Evolutionary conservation across 2,329 filamentous ascomycete species (phyloP).

Genomic region (Ceratocystis cacaofunesta): DNA sequence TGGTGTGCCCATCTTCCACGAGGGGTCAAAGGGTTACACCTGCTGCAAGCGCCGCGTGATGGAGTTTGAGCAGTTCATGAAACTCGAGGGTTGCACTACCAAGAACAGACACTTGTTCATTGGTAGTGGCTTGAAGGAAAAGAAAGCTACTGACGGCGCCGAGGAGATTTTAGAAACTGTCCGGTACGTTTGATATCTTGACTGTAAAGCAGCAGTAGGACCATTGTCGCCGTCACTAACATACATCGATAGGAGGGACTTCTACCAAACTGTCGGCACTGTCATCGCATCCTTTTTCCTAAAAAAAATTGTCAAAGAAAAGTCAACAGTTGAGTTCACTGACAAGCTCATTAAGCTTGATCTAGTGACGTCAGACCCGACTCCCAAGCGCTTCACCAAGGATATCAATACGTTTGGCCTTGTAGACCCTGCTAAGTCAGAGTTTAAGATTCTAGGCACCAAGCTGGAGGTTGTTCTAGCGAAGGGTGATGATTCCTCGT

Average conservation of each 20-base stretch:
- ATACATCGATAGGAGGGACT: conserved; percentile 46
- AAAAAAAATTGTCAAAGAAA: conserved; percentile 86
- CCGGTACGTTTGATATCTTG: conserved; percentile 36
- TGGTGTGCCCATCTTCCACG: conserved; percentile 84
- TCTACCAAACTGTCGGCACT: conserved; percentile 76
- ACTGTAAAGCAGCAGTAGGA: no score
- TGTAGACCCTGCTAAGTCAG: conserved; percentile 62
- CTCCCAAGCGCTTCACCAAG: conserved; percentile 61
- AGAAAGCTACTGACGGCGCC: conserved; percentile 27
- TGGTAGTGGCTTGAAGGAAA: conserved; percentile 54
- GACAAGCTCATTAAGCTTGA: conserved; percentile 55
- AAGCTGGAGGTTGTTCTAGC: conserved; percentile 70
- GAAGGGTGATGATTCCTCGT: conserved; percentile 60
- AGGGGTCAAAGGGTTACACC: conserved; percentile 93
- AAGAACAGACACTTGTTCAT: conserved; percentile 75
- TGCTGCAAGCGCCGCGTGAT: conserved; percentile 92
- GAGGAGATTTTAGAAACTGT: conserved; percentile 71
- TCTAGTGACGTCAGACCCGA: conserved; percentile 66
- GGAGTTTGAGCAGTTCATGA: conserved; percentile 97
- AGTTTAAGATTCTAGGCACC: conserved; percentile 70
- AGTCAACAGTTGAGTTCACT: conserved; percentile 56
- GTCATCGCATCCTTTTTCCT: conserved; percentile 89
- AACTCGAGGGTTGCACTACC: conserved; percentile 77
- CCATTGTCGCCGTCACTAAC: not conserved
- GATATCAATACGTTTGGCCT: conserved; percentile 59